Conservation (phyloP, 73 alveolate genomes). For the Diophrys appendiculata region DNA sequence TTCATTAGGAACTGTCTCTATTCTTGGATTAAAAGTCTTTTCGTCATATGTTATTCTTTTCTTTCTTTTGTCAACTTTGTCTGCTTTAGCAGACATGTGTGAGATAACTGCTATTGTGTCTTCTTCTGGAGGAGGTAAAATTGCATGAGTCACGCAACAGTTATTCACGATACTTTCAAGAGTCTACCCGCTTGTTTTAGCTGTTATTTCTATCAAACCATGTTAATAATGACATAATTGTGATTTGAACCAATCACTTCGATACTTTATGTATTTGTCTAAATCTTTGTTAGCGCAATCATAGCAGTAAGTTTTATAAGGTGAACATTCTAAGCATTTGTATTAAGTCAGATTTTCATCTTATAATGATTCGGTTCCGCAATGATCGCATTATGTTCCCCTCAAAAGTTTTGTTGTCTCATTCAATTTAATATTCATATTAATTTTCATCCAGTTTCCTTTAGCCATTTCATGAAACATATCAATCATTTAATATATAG, state of each 20-base stretch:
- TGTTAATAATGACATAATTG: not conserved
- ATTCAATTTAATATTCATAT: not conserved
- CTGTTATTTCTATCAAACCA: not conserved
- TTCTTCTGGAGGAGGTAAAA: too few species aligned
- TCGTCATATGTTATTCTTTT: too few species aligned
- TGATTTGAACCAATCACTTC: not conserved
- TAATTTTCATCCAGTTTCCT: slow-evolving; percentile 3
- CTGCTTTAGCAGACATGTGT: too few species aligned
- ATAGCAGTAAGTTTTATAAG: not conserved
- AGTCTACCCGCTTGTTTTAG: too few species aligned
- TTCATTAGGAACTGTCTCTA: too few species aligned
- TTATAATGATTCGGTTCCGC: not conserved
- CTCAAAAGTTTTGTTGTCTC: not conserved
- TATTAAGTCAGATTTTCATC: not conserved
- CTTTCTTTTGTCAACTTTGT: too few species aligned
- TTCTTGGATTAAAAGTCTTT: too few species aligned
- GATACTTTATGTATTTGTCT: not conserved
- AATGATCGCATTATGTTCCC: not conserved
- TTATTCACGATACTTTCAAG: too few species aligned
- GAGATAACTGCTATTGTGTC: too few species aligned
- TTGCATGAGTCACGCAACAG: too few species aligned
- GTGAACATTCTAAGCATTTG: slow-evolving; percentile 3
- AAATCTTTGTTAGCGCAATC: not conserved
- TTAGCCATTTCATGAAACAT: not conserved
- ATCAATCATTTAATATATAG: not conserved